phyloP scores from a whole-genome alignment of 2,329 filamentous ascomycete species.

The Colletotrichum destructivum region DNA sequence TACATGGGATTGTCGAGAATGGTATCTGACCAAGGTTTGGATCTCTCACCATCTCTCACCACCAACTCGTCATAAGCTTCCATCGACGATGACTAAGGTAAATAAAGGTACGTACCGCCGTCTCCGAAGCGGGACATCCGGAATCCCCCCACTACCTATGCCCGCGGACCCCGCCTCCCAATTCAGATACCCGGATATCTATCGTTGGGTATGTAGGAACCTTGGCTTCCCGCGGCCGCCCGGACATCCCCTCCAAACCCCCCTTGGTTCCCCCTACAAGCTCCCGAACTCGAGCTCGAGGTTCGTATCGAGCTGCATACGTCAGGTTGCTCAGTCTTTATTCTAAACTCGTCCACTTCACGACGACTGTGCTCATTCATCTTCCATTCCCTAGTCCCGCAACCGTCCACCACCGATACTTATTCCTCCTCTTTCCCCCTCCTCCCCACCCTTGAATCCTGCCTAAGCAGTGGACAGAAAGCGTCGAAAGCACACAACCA shows the following conservation, averaged over 20 bases:
- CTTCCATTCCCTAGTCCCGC: neutral
- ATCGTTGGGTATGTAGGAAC: too few relatives aligned
- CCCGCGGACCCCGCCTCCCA: neutral
- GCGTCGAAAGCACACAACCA: too few relatives aligned
- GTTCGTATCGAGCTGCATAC: neutral
- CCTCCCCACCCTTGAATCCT: too few relatives aligned
- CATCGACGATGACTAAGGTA: too few relatives aligned
- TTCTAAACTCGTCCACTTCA: neutral
- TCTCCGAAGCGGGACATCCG: neutral
- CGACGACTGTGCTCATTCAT: neutral
- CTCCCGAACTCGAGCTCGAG: conserved; percentile 2
- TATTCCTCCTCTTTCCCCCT: too few relatives aligned
- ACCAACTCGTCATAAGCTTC: too few relatives aligned
- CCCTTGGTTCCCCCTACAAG: neutral
- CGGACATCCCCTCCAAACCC: neutral
- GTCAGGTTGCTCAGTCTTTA: too few relatives aligned
- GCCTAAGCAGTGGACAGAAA: too few relatives aligned
- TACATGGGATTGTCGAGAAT: too few relatives aligned
- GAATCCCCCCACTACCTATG: neutral
- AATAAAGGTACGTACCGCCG: neutral
- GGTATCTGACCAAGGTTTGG: too few relatives aligned
- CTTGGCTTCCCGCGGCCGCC: neutral
- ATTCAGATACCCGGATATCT: neutral
- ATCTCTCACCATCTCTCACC: too few relatives aligned
- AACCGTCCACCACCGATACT: too few relatives aligned